Evolutionary conservation across 768 basidiomycete species (phyloP).

Genomic region (Hypholoma sublateritium): DNA sequence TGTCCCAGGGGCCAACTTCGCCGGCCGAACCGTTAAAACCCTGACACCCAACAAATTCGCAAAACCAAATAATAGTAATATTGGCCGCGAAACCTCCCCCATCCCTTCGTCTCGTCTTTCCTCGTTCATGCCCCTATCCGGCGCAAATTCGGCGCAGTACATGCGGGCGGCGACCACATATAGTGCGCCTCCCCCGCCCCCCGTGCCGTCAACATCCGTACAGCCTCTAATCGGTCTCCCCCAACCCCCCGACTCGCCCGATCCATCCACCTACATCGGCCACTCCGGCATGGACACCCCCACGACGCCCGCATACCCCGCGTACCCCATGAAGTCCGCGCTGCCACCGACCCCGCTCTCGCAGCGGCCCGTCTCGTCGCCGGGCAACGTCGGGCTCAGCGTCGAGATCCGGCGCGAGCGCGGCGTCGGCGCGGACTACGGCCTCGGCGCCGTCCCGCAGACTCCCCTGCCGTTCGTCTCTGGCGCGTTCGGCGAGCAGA

Average conservation of each 20-base stretch:
- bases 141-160: slow-evolving; percentile 30
- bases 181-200: slow-evolving; percentile 41
- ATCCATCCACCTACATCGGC: slow-evolving; percentile 9
- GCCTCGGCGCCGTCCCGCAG: slow-evolving; percentile 34
- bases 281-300: slow-evolving; percentile 31
- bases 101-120: slow-evolving; percentile 24
- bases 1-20: slow-evolving; percentile 23
- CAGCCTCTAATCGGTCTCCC: slow-evolving; percentile 19
- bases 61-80: slow-evolving; percentile 12
- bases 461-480: slow-evolving; percentile 58
- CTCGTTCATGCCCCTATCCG: slow-evolving; percentile 34
- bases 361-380: slow-evolving; percentile 54
- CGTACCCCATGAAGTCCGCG: slow-evolving; percentile 52
- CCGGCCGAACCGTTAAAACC: slow-evolving; percentile 22
- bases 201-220: slow-evolving; percentile 16
- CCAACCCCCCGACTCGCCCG: slow-evolving; percentile 15
- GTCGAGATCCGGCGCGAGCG: slow-evolving; percentile 70
- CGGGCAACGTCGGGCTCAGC: slow-evolving; percentile 51
- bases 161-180: slow-evolving; percentile 57
- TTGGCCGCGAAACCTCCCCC: slow-evolving; percentile 21
- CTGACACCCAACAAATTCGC: slow-evolving; percentile 19
- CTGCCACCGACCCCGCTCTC: slow-evolving; percentile 53
- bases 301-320: slow-evolving; percentile 72
- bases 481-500: slow-evolving; percentile 41
- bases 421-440: slow-evolving; percentile 35